phyloP scores from a whole-genome alignment of 2,329 filamentous ascomycete genomes.

The Hypoxylon sp. region DNA sequence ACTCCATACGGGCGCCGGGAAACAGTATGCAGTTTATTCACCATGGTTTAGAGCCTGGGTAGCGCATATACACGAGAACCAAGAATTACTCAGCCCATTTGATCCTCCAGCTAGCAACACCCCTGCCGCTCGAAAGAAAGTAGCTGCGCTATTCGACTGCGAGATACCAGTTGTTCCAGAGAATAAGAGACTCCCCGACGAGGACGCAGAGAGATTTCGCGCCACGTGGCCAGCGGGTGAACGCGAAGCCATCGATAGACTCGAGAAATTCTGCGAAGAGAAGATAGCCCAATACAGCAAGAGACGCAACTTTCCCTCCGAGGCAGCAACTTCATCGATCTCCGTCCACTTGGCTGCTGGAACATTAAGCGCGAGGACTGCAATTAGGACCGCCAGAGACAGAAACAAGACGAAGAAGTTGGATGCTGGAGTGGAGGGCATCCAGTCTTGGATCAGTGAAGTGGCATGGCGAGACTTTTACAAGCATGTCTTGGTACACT shows the following conservation, averaged over 20 bases:
- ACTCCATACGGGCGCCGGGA: conserved; percentile 72
- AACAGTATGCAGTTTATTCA: conserved; percentile 83
- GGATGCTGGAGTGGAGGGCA: conserved; percentile 71
- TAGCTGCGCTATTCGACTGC: conserved; percentile 59
- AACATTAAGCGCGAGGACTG: conserved; percentile 72
- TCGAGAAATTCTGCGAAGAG: conserved; percentile 73
- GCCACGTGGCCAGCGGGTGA: conserved; percentile 79
- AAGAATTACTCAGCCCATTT: conserved; percentile 69
- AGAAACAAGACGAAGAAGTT: conserved; percentile 64
- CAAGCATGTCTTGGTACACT: conserved; percentile 82
- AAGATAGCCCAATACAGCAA: conserved; percentile 69
- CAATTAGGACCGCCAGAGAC: conserved; percentile 68
- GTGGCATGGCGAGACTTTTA: conserved; percentile 91
- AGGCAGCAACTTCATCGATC: conserved; percentile 70
- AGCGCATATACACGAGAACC: conserved; percentile 73
- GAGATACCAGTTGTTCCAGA: conserved; percentile 68
- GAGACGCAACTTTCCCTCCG: conserved; percentile 71
- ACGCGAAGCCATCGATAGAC: conserved; percentile 70
- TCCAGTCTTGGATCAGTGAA: conserved; percentile 80
- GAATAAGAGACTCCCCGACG: conserved; percentile 67
- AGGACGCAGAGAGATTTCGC: conserved; percentile 66
- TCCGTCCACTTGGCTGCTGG: conserved; percentile 76
- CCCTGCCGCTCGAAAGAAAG: conserved; percentile 48
- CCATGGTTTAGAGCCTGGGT: conserved; percentile 86
- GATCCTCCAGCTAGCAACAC: conserved; percentile 67